Evolutionary conservation across 164 flowering plant species (phyloP), one percentile per base, ranked within the genome.

Genomic region (Euptelea pleiosperma): DNA sequence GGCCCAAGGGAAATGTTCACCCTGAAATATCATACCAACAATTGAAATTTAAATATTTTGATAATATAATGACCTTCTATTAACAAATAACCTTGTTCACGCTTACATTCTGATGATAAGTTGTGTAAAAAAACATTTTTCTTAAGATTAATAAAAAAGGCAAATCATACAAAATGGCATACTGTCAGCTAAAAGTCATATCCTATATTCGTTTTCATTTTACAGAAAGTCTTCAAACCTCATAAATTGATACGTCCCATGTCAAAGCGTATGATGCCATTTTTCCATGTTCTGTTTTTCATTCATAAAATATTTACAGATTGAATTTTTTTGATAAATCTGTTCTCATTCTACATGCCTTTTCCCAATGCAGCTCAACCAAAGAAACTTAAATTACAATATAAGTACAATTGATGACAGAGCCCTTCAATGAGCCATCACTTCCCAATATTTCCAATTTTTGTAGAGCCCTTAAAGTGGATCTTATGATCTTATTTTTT

Each of bases 1-100:
- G 78, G 74, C 10, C 81, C 78, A 33, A 66, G 52, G 18, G 42
- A 61, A 30, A 77, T 47, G 36, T 77, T 77, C 22, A 72, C 81
- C 66, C 81, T 77, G 72, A 31, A 67, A 68, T 42, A 30, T n/a
- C 11, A 51, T 22, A 33, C 12, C 7, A 58, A 26, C 8, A 22
- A 48, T 30, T 14, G 19, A 6, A 33, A 5, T 25, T n/a, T 25
- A 8, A 10, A 12, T 31, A 16, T 15, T 2, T 6, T 10, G 6
- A 19, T 11, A 24, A 28, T 39, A 25, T 39, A 52, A 33, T 6
- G 25, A 7, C 7, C 21, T 16, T 50, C 3, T 25, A 50, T 25
- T 5, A 36, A 37, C n/a, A 25, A n/a, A 41, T 55, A 4, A 28
- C 18, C 18, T 41, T 6, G 24, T 40, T 16, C 22, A 5, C 2